Evolutionary conservation across 2,329 filamentous ascomycete genomes (phyloP).

Genomic region (Fusarium anthophilum): DNA sequence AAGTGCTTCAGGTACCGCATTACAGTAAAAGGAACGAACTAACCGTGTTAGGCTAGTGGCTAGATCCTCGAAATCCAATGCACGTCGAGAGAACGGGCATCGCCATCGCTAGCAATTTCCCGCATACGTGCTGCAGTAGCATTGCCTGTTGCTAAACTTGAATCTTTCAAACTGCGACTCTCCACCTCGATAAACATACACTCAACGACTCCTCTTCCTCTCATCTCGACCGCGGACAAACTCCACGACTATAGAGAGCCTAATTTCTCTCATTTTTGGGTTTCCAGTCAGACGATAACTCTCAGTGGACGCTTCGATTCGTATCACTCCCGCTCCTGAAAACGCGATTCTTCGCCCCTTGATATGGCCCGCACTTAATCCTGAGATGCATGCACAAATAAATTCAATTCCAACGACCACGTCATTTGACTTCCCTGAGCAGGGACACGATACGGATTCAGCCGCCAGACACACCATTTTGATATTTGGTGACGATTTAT

Average conservation of each 20-base stretch:
- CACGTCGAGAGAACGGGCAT: constrained; percentile 40
- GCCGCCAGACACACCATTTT: constrained; percentile 12
- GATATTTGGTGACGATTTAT: constrained; percentile 34
- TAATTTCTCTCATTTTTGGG: background rate
- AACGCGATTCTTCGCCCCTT: constrained; percentile 36
- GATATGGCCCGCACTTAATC: constrained; percentile 41
- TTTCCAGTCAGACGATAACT: background rate
- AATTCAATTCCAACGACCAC: constrained; percentile 24
- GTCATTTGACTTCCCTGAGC: constrained; percentile 14
- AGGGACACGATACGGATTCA: background rate
- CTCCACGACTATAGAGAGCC: background rate
- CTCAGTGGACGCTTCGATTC: background rate
- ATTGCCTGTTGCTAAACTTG: constrained; percentile 33
- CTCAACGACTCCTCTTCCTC: constrained; percentile 7
- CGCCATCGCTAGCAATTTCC: constrained; percentile 51
- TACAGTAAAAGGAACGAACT: constrained; percentile 25
- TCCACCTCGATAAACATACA: constrained; percentile 15
- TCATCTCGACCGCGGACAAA: constrained; percentile 9
- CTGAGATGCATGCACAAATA: constrained; percentile 44
- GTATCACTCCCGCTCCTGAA: constrained; percentile 11
- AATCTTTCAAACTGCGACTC: constrained; percentile 33
- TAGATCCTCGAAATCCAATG: constrained; percentile 28
- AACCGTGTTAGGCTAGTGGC: constrained; percentile 37
- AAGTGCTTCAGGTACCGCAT: constrained; percentile 41
- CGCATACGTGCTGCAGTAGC: constrained; percentile 42